Conservation (phyloP, 2,329 filamentous ascomycete species). For the Colletotrichum cordylinicola region DNA sequence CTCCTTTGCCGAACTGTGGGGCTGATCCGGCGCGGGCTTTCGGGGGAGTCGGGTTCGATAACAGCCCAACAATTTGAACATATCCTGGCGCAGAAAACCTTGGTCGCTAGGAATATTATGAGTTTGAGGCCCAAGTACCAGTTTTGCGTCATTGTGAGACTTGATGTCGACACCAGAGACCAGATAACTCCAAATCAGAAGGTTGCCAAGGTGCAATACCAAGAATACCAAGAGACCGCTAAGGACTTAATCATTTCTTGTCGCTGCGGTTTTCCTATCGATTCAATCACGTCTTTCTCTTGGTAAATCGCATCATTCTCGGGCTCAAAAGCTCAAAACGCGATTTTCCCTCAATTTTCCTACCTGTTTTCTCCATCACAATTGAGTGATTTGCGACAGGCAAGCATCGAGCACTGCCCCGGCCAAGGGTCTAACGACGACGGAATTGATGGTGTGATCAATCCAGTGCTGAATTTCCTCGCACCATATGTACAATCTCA, state of each 20-base stretch:
- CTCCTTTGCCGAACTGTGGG: neutral
- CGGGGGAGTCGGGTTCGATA: neutral
- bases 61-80: neutral
- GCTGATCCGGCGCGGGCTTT: neutral
- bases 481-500: neutral
- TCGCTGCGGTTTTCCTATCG: neutral
- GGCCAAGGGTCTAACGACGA: neutral
- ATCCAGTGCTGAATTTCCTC: no score
- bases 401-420: neutral
- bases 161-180: neutral
- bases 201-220: constrained; percentile 12
- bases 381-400: neutral
- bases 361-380: no score
- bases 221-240: constrained; percentile 15
- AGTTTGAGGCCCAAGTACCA: neutral
- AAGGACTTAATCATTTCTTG: neutral
- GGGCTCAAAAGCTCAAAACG: neutral
- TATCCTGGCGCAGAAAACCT: neutral
- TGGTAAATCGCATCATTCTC: constrained; percentile 12
- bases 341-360: neutral
- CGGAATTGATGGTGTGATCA: neutral
- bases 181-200: neutral
- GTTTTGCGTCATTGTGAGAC: neutral
- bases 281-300: constrained; percentile 9
- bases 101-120: neutral